phyloP scores from a whole-genome alignment of 306 rosid species.

The Ochetophila trinervis region DNA sequence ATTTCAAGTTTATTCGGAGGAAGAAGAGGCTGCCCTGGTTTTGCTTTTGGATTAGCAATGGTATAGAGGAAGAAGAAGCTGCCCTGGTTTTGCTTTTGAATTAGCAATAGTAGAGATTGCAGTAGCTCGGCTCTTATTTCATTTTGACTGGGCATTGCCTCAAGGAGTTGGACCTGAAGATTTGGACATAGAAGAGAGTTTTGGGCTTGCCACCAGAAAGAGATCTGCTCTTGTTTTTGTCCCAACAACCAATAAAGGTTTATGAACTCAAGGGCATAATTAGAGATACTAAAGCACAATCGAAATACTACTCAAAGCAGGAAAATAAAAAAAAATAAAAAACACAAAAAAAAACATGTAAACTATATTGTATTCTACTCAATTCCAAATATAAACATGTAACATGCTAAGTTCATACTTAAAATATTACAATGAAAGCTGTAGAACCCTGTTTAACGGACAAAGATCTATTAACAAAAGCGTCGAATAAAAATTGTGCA shows the following conservation, averaged over 20 bases:
- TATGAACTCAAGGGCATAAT: background rate
- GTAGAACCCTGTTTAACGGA: conserved; percentile 2
- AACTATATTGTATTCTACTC: conserved; percentile 6
- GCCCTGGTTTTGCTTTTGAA: conserved; percentile 31
- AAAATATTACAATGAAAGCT: conserved; percentile 3
- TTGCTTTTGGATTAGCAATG: conserved; percentile 23
- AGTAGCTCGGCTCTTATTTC: conserved; percentile 29
- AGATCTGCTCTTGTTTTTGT: conserved; percentile 26
- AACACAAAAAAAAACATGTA: background rate
- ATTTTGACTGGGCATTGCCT: conserved; percentile 42
- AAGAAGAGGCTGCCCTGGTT: conserved; percentile 44
- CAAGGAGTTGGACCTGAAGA: conserved; percentile 22
- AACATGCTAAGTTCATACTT: conserved; percentile 9
- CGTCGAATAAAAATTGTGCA: conserved; percentile 26
- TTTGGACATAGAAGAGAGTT: conserved; percentile 35
- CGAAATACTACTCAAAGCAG: background rate
- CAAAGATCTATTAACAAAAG: conserved; percentile 39
- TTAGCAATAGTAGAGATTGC: conserved; percentile 32
- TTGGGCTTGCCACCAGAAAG: conserved; percentile 35
- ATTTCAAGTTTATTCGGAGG: conserved; percentile 38
- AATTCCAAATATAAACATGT: background rate
- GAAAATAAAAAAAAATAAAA: too few relatives aligned
- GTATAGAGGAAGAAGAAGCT: conserved; percentile 21
- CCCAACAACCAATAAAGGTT: conserved; percentile 22
- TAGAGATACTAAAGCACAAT: background rate